Conservation (phyloP, 306 rosid species). For the Cicer bijugum region DNA sequence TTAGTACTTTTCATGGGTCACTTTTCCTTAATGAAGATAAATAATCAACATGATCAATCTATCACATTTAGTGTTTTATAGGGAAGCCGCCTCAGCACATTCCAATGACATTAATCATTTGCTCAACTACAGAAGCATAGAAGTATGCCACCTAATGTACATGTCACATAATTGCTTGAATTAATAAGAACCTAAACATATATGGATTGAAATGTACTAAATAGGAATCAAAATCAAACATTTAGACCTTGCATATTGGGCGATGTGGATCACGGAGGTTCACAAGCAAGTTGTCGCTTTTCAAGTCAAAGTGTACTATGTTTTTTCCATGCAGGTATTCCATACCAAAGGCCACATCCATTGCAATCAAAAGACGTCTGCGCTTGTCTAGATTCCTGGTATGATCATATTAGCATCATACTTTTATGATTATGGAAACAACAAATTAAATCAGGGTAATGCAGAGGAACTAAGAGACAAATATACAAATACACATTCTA, state of each 20-base stretch:
- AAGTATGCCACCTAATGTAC: not conserved
- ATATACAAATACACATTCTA: slow-evolving; percentile 8
- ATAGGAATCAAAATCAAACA: slow-evolving; percentile 33
- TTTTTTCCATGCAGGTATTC: slow-evolving; percentile 93
- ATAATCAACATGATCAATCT: slow-evolving; percentile 26
- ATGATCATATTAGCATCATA: slow-evolving; percentile 37
- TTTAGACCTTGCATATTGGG: slow-evolving; percentile 87
- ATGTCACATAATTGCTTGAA: not conserved
- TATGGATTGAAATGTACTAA: not conserved
- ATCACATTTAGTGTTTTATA: slow-evolving; percentile 21
- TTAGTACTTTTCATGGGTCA: slow-evolving; percentile 30
- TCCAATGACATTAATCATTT: slow-evolving; percentile 14
- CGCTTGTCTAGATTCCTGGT: slow-evolving; percentile 84
- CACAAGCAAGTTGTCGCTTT: slow-evolving; percentile 94
- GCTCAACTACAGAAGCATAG: slow-evolving; percentile 7
- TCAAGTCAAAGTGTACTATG: slow-evolving; percentile 93
- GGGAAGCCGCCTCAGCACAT: slow-evolving; percentile 20
- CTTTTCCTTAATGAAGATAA: slow-evolving; percentile 10
- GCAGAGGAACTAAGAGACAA: slow-evolving; percentile 7
- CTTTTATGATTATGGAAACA: slow-evolving; percentile 22
- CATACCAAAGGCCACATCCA: slow-evolving; percentile 98
- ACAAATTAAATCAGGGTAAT: slow-evolving; percentile 23
- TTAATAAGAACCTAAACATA: slow-evolving; percentile 2
- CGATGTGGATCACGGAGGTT: slow-evolving; percentile 91
- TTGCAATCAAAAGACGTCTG: slow-evolving; percentile 79